A percentile compares a stretch with the other conserved stretches of the same genome.
Conservation (phyloP, 768 basidiomycete genomes). For the Xerocomellus amylosporus region DNA sequence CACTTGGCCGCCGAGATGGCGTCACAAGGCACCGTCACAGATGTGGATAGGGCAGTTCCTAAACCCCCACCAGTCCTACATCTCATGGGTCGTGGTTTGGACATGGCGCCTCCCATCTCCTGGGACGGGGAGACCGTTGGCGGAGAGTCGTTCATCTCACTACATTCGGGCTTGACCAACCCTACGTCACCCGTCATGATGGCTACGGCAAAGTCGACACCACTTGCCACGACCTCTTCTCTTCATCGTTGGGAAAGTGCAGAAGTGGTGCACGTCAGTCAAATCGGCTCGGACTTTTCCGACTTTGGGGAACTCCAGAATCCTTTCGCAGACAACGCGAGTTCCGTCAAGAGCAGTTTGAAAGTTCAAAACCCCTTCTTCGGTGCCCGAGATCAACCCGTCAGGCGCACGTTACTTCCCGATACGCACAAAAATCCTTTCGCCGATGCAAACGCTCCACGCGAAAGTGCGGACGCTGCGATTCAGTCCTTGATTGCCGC, state of each 20-base stretch:
- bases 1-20: constrained; percentile 53
- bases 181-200: constrained; percentile 49
- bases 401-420: constrained; percentile 16
- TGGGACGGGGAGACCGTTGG: constrained; percentile 51
- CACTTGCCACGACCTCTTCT: constrained; percentile 48
- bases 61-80: constrained; percentile 39
- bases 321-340: constrained; percentile 27
- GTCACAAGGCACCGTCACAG: constrained; percentile 26
- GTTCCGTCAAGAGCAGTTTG: constrained; percentile 12
- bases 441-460: constrained; percentile 32
- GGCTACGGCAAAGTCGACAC: constrained; percentile 59
- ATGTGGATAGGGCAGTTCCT: constrained; percentile 19
- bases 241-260: constrained; percentile 69
- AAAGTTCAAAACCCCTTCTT: constrained; percentile 39
- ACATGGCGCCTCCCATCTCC: constrained; percentile 40
- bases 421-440: constrained; percentile 40
- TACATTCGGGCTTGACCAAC: constrained; percentile 41
- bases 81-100: constrained; percentile 42
- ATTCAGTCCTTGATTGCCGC: constrained; percentile 68
- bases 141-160: constrained; percentile 49
- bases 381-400: constrained; percentile 39
- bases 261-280: constrained; percentile 50
- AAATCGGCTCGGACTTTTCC: constrained; percentile 14
- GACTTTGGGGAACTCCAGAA: constrained; percentile 15
- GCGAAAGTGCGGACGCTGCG: constrained; percentile 30